phyloP scores from a whole-genome alignment of 495 filamentous ascomycete species.

The Trichoderma parareesei region DNA sequence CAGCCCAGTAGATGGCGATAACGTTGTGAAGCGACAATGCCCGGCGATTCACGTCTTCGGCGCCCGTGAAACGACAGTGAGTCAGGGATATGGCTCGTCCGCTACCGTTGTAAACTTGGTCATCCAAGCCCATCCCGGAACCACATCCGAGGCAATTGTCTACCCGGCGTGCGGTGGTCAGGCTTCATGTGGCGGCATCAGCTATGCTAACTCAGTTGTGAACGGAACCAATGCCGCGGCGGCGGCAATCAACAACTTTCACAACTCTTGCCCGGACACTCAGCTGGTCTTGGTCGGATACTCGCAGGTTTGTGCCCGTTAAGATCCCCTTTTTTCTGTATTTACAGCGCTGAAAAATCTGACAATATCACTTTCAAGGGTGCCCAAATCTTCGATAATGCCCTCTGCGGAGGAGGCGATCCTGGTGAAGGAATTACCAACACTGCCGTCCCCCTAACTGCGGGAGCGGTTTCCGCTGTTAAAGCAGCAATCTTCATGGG shows the following conservation, averaged over 20 bases:
- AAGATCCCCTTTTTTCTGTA: background rate
- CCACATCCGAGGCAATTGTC: constrained; percentile 48
- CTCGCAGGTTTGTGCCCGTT: constrained; percentile 37
- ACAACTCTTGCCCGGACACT: constrained; percentile 46
- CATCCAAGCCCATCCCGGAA: constrained; percentile 39
- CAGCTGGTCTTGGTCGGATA: constrained; percentile 56
- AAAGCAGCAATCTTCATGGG: constrained; percentile 60
- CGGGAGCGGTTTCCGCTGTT: constrained; percentile 34
- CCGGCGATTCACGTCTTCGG: constrained; percentile 52
- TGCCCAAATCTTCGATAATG: constrained; percentile 56
- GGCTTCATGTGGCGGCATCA: constrained; percentile 37
- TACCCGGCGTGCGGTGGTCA: constrained; percentile 56
- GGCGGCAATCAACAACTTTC: constrained; percentile 46
- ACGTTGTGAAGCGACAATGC: constrained; percentile 21
- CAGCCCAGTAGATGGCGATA: background rate
- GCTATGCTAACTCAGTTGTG: constrained; percentile 44
- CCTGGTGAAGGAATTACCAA: background rate
- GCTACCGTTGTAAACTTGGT: constrained; percentile 46
- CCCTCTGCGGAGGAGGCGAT: constrained; percentile 46
- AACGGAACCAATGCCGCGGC: constrained; percentile 47
- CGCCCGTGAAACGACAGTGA: constrained; percentile 55
- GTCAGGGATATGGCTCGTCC: constrained; percentile 49
- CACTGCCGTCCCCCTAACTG: constrained; percentile 36
- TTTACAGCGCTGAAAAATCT: background rate
- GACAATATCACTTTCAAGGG: constrained; percentile 30